Base-by-base conservation (phyloP, 2,329 filamentous ascomycete species). In the Colletotrichum scovillei region DNA sequence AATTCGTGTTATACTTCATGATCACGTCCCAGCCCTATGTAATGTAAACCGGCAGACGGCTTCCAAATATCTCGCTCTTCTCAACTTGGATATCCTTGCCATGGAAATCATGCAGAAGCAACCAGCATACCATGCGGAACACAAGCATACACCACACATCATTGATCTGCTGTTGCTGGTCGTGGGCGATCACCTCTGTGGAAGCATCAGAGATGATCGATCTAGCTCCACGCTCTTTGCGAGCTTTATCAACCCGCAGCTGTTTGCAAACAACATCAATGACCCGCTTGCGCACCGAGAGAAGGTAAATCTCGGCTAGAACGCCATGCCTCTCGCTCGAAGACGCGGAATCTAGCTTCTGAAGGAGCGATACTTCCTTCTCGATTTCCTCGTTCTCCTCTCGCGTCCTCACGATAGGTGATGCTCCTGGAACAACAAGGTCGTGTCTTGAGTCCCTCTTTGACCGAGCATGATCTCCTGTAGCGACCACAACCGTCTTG, bases 81-180 rank as follows among this genome's bases (percentile, higher is more conserved):
- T 77, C 77, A 0, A 82, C 76, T 46, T 81, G 79, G 1, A 79
- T 69, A 69, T 84, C 82, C 60, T 77, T 78, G 62, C 80, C 81
- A 62, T 83, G 78, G 30, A 83, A 84, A 57, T 83, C 80, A 64
- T 84, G 82, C n/a, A 84, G 65, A 32, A 81, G 75, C 11, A 83
- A 38, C 82, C 82, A 83, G 53, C 80, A 82, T 4, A 83, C 28
- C 82, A 84, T 84, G 11, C 82, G 75, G 53, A 83, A 83, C 0
- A 84, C 76, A n/a, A 84, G 76, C 3, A 76, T 76, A 22, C 81
- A 77, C 82, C 82, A 83, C 7, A 80, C 77, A 0, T 78, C 76
- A 16, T 75, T 78, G 0, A 75, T 57, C 12, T 74, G 63, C 0
- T 35, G 55, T n/a, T 62, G 59, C 49, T 57, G 70, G 6, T 32